Evolutionary conservation across 1,284 basidiomycete genomes (phyloP), one percentile per base, ranked within the genome.

Genomic region (Rhodotorula sp.): DNA sequence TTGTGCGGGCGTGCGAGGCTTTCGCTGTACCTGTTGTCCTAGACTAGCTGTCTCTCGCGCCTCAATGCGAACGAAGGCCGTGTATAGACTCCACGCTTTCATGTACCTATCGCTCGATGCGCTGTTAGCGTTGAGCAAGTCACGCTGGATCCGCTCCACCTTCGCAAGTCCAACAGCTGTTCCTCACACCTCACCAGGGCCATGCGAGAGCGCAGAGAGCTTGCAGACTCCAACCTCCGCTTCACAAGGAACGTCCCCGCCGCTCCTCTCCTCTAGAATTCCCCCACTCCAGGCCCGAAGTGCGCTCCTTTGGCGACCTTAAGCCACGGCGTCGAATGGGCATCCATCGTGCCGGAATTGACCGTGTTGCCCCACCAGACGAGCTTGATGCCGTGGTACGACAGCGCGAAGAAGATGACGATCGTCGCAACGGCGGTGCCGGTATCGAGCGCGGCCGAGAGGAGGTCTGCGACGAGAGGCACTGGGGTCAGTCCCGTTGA

Each of bases 311-410:
- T 57, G 22, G 56, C 34, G 36, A 58, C 46, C 15, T 32, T 15
- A 2, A 65, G 46, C 64, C 80, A 36, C 46, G 76, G 71, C 21
- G 64, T 59, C 3, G 75, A 72, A 9, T 46, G 21, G 15, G 58
- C 67, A 65, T 82, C 82, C 4, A 66, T 66, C 12, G 78, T 84
- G 2, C 80, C 74, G 4, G 66, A 50, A 61, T 77, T 88, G 19
- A 94, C 89, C 13, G 76, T 82, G 80, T 94, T 96, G 21, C 94
- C 94, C 91, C 92, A 94, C 94, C 94, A 97, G 64, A 87, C 83
- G 55, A 94, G 71, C 44, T 74, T 71, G 3, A 57, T 81, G 12
- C 90, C 90, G 62, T 86, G 84, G 61, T 85, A 87, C 0, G 91
- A 82, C 41, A 97, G 83, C 39, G 88, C 87, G 78, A 96, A 89